phyloP scores from a whole-genome alignment of 495 filamentous ascomycete species.

The Aspergillus heteromorphus region DNA sequence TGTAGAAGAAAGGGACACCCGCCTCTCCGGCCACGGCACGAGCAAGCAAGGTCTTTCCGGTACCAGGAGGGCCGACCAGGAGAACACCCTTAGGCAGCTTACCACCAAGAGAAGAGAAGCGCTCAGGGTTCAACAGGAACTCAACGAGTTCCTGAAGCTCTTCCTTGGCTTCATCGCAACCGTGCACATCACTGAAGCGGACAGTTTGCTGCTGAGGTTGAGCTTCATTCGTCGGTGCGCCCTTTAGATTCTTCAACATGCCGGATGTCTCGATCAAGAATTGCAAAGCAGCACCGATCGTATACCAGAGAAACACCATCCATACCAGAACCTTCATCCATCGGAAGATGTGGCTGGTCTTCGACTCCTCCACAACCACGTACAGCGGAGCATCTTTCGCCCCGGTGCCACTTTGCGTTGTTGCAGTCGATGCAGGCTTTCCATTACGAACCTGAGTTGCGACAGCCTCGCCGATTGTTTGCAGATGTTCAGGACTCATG shows the following conservation, averaged over 20 bases:
- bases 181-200: slow-evolving; percentile 91
- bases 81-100: slow-evolving; percentile 96
- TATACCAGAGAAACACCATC: slow-evolving; percentile 70
- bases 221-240: slow-evolving; percentile 68
- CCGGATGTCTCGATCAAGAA: slow-evolving; percentile 74
- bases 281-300: slow-evolving; percentile 67
- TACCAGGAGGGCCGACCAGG: slow-evolving; percentile 91
- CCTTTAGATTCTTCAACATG: slow-evolving; percentile 70
- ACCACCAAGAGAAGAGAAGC: slow-evolving; percentile 85
- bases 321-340: slow-evolving; percentile 82
- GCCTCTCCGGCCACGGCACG: slow-evolving; percentile 95
- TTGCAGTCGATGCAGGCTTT: slow-evolving; percentile 44
- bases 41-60: slow-evolving; percentile 95
- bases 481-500: slow-evolving; percentile 60
- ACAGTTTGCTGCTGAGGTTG: slow-evolving; percentile 85
- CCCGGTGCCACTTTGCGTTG: slow-evolving; percentile 50
- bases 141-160: slow-evolving; percentile 96
- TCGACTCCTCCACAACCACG: slow-evolving; percentile 91
- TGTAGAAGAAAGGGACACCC: slow-evolving; percentile 98
- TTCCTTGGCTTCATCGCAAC: slow-evolving; percentile 97
- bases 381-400: slow-evolving; percentile 77
- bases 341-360: slow-evolving; percentile 71
- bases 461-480: slow-evolving; percentile 83
- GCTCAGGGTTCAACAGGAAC: slow-evolving; percentile 86
- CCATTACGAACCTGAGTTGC: slow-evolving; percentile 68